These are phyloP conservation scores for Mycena galericulata DNA, from an alignment of 768 basidiomycete genomes.

Conservation along the genomic window DNA sequence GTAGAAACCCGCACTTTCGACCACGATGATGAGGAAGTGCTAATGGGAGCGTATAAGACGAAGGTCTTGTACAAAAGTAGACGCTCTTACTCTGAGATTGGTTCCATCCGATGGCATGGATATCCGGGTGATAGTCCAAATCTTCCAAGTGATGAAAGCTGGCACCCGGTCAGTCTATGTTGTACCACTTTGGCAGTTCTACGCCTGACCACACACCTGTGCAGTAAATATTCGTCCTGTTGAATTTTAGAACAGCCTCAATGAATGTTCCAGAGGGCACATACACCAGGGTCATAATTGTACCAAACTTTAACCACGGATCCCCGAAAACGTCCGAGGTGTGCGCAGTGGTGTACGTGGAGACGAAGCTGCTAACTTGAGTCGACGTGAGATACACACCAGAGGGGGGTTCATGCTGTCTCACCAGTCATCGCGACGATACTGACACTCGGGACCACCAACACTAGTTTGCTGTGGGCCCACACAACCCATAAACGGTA, in stretches of 20 bases:
- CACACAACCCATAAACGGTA: conserved; percentile 26
- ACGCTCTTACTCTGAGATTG: neutral
- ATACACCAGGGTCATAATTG: conserved; percentile 5
- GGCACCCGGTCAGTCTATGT: neutral
- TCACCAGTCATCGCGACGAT: neutral
- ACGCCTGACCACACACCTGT: conserved; percentile 13
- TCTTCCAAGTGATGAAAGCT: conserved; percentile 19
- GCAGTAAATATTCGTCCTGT: conserved; percentile 23
- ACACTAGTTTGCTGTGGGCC: conserved; percentile 2
- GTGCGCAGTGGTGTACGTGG: neutral
- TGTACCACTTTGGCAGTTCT: too few relatives aligned
- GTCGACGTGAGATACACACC: neutral
- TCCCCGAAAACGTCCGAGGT: conserved; percentile 5
- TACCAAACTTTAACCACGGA: neutral
- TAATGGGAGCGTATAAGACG: neutral
- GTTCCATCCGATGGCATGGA: neutral
- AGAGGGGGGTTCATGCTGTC: neutral
- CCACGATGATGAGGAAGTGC: conserved; percentile 24
- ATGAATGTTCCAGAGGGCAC: neutral
- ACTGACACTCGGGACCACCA: neutral
- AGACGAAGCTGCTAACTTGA: neutral
- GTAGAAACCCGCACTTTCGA: conserved; percentile 24
- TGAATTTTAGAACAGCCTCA: neutral
- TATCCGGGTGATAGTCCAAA: conserved; percentile 7
- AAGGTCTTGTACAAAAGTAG: neutral